These are phyloP conservation scores for Fusarium anguioides DNA, from an alignment of 2,329 filamentous ascomycete genomes.

Conservation along the genomic window DNA sequence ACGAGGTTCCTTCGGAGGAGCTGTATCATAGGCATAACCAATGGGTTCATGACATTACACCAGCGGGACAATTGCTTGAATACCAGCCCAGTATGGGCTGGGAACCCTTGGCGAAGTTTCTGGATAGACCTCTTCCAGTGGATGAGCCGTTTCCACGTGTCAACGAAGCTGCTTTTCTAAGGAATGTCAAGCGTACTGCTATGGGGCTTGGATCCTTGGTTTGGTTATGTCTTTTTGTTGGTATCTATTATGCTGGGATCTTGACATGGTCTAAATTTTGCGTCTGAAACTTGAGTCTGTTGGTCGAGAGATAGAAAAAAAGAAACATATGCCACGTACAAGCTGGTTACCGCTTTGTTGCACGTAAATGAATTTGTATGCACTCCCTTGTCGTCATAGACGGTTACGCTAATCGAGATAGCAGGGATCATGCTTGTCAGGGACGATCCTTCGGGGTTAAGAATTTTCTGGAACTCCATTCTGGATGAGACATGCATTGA, in stretches of 20 bases:
- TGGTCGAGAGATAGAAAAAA: background rate
- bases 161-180: slow-evolving; percentile 35
- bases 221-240: slow-evolving; percentile 24
- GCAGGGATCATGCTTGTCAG: background rate
- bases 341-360: background rate
- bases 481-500: background rate
- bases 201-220: slow-evolving; percentile 34
- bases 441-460: background rate
- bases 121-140: slow-evolving; percentile 13
- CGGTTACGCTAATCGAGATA: background rate
- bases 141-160: slow-evolving; percentile 28
- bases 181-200: slow-evolving; percentile 32
- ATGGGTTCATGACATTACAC: slow-evolving; percentile 31
- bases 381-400: background rate
- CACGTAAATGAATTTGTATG: background rate
- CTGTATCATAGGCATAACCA: slow-evolving; percentile 32
- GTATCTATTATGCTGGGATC: slow-evolving; percentile 4
- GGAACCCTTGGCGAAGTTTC: slow-evolving; percentile 24
- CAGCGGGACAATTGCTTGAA: slow-evolving; percentile 22
- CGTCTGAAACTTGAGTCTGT: background rate
- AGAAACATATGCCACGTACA: slow-evolving; percentile 1
- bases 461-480: background rate
- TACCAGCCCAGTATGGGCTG: slow-evolving; percentile 37
- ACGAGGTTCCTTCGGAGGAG: slow-evolving; percentile 21
- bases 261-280: background rate